A percentile compares a stretch with the other conserved stretches of the same genome.
phyloP scores from a whole-genome alignment of 495 filamentous ascomycete genomes.

The Parathielavia appendiculata region DNA sequence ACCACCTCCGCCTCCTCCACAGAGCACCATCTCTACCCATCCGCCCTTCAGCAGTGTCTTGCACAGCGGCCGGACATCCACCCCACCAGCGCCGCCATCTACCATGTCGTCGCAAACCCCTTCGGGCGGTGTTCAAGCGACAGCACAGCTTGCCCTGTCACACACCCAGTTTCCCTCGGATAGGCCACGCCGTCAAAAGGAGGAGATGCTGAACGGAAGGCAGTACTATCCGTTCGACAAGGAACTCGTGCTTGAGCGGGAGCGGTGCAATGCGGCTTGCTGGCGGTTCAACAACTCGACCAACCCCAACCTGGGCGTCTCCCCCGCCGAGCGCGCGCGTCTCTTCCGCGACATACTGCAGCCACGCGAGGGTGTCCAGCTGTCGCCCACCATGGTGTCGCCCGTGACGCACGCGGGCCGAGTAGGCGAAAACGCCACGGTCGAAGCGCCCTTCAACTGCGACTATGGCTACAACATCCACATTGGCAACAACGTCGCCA shows the following conservation, averaged over 20 bases:
- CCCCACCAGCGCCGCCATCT: constrained; percentile 31
- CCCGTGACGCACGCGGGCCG: constrained; percentile 51
- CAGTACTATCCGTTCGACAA: constrained; percentile 72
- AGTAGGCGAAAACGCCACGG: constrained; percentile 69
- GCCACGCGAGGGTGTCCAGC: constrained; percentile 45
- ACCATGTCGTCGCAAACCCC: constrained; percentile 31
- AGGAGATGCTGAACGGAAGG: constrained; percentile 87
- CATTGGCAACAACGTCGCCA: constrained; percentile 80
- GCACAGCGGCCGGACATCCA: constrained; percentile 45
- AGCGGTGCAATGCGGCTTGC: constrained; percentile 76
- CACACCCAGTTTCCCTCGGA: constrained; percentile 44
- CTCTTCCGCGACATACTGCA: constrained; percentile 69
- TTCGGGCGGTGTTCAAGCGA: constrained; percentile 44
- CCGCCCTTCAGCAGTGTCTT: constrained; percentile 34
- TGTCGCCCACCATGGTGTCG: constrained; percentile 45
- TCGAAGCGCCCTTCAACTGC: constrained; percentile 88
- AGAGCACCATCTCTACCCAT: constrained; percentile 24
- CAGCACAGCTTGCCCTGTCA: constrained; percentile 56
- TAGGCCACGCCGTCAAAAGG: constrained; percentile 65
- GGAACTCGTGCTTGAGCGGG: constrained; percentile 77
- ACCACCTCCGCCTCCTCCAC: constrained; percentile 23
- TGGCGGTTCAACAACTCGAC: constrained; percentile 87
- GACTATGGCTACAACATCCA: constrained; percentile 95
- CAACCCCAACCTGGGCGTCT: constrained; percentile 71
- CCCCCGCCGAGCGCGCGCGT: constrained; percentile 70